These are phyloP conservation scores for Castanea mollissima DNA, from an alignment of 306 rosid genomes.

Conservation along the genomic window DNA sequence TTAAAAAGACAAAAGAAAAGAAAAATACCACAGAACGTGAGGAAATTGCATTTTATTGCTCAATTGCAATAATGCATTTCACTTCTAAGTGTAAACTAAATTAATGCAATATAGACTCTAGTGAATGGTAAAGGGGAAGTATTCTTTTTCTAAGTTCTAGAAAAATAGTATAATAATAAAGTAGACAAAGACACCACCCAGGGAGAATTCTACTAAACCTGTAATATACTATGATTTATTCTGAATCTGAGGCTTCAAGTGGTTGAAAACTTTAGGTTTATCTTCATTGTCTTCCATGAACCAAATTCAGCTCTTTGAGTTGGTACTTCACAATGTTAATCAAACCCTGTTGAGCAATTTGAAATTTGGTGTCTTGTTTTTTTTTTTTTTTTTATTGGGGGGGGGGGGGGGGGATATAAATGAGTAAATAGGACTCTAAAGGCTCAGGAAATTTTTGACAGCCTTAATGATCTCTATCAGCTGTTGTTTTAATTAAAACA, in stretches of 20 bases:
- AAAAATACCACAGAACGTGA: constrained; percentile 4
- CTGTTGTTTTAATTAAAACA: neutral
- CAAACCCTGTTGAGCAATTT: neutral
- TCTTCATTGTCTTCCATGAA: neutral
- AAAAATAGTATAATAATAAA: neutral
- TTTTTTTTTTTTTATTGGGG: no score
- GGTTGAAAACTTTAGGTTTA: neutral
- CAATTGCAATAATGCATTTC: constrained; percentile 1
- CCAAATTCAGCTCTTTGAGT: neutral
- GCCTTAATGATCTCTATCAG: constrained; percentile 11
- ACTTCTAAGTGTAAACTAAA: neutral
- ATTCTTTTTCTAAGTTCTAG: neutral
- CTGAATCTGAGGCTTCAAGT: neutral
- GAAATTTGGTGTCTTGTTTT: no score
- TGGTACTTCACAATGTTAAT: neutral
- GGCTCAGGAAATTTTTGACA: constrained; percentile 6
- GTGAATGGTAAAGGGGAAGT: neutral
- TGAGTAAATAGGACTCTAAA: neutral
- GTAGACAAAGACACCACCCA: neutral
- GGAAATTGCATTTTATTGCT: constrained; percentile 17
- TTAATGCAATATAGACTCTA: neutral
- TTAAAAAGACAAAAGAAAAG: neutral
- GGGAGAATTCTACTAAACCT: neutral
- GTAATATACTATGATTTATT: neutral
- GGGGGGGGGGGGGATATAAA: neutral